phyloP scores from a whole-genome alignment of 768 basidiomycete species.

The Cyclocybe aegerita region DNA sequence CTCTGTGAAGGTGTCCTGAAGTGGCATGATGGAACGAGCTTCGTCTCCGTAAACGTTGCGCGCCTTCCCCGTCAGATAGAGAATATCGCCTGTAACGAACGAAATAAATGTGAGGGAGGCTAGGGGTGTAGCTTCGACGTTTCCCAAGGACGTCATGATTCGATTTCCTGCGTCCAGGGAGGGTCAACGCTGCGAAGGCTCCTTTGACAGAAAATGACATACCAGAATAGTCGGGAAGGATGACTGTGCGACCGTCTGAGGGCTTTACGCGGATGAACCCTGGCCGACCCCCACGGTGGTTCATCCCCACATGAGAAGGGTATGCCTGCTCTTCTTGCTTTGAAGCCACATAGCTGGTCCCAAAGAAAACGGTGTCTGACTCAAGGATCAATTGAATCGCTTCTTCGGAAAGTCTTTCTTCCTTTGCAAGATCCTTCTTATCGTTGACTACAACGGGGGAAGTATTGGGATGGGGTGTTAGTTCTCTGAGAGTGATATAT shows the following conservation, averaged over 20 bases:
- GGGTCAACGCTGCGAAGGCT: neutral
- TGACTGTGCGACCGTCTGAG: constrained; percentile 51
- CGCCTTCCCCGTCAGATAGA: constrained; percentile 64
- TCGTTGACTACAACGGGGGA: constrained; percentile 38
- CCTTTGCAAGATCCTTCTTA: constrained; percentile 26
- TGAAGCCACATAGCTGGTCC: constrained; percentile 46
- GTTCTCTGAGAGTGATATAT: constrained; percentile 59
- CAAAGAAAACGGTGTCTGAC: constrained; percentile 56
- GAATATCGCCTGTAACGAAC: constrained; percentile 52
- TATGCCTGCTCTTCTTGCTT: constrained; percentile 34
- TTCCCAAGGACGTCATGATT: constrained; percentile 62
- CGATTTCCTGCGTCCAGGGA: constrained; percentile 48
- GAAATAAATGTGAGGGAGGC: constrained; percentile 59
- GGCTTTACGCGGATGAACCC: constrained; percentile 62
- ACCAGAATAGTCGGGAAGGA: constrained; percentile 64
- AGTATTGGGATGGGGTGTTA: constrained; percentile 41
- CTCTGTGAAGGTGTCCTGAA: constrained; percentile 49
- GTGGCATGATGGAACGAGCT: constrained; percentile 54
- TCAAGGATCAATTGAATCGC: constrained; percentile 45
- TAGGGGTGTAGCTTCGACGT: constrained; percentile 54
- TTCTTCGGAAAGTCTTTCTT: constrained; percentile 47
- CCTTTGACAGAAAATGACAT: constrained; percentile 11
- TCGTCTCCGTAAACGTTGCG: constrained; percentile 45
- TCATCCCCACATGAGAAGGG: constrained; percentile 63
- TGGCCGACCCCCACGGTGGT: constrained; percentile 62